Evolutionary conservation across 345 rosid species (phyloP).

Genomic region (Heritiera littoralis): DNA sequence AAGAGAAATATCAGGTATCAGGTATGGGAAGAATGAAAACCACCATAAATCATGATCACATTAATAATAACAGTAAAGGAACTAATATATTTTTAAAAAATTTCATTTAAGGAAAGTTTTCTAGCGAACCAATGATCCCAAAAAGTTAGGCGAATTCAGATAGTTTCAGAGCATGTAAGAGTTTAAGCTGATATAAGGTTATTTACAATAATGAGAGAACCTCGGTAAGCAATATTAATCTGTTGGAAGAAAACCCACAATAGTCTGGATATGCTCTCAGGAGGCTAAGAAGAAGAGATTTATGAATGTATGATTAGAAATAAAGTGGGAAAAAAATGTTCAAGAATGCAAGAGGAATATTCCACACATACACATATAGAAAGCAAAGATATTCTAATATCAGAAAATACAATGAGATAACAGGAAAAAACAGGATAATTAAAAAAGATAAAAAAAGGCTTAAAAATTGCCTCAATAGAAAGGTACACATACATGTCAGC

Average conservation of each 20-base stretch:
- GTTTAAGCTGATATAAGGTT: background rate
- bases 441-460: background rate
- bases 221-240: background rate
- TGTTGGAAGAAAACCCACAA: background rate
- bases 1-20: background rate
- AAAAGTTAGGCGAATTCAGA: background rate
- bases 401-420: background rate
- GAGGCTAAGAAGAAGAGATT: background rate
- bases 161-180: background rate
- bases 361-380: background rate
- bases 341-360: background rate
- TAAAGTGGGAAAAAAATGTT: background rate
- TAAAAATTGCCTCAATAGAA: conserved; percentile 10
- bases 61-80: background rate
- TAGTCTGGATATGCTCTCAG: background rate
- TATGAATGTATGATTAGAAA: background rate
- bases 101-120: background rate
- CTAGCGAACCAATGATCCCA: background rate
- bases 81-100: background rate
- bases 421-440: background rate
- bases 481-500: conserved; percentile 81
- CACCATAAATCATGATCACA: background rate
- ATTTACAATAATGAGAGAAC: background rate
- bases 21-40: background rate
- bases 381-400: background rate